Conservation (phyloP, 2,329 filamentous ascomycete species). For the Aspergillus sp. region DNA sequence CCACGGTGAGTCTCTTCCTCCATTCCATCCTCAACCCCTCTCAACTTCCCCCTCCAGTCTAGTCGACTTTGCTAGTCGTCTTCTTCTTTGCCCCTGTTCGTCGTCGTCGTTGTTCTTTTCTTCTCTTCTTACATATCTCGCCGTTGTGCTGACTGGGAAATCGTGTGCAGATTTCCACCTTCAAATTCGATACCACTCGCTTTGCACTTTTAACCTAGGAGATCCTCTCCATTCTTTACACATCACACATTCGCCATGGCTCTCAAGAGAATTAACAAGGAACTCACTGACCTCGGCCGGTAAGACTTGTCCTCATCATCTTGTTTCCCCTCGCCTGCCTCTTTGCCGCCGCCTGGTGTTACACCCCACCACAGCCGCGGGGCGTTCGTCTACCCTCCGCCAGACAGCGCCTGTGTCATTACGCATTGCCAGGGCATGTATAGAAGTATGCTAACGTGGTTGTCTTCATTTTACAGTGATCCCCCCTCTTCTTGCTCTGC, state of each 20-base stretch:
- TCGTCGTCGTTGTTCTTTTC: conserved; percentile 3
- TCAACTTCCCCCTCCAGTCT: conserved; percentile 13
- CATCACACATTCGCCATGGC: conserved; percentile 44
- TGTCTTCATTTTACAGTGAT: conserved; percentile 64
- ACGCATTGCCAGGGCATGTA: background rate
- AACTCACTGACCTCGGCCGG: conserved; percentile 56
- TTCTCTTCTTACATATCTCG: conserved; percentile 3
- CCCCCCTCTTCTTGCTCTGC: conserved; percentile 98
- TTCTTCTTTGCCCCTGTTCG: background rate
- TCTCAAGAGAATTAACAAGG: conserved; percentile 57
- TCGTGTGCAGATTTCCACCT: conserved; percentile 22
- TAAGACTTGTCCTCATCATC: conserved; percentile 34
- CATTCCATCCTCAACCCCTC: conserved; percentile 11
- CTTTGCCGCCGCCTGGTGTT: conserved; percentile 5
- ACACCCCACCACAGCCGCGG: conserved; percentile 28
- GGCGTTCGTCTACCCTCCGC: conserved; percentile 14
- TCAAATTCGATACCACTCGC: conserved; percentile 19
- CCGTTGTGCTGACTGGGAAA: conserved; percentile 10
- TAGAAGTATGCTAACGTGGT: conserved; percentile 12
- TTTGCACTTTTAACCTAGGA: conserved; percentile 10
- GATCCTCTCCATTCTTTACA: conserved; percentile 13
- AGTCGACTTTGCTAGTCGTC: background rate
- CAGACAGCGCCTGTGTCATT: background rate
- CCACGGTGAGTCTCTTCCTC: conserved; percentile 17
- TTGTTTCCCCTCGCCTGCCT: conserved; percentile 7